Base-by-base conservation (phyloP, 225 moss, liverwort and hornwort species). In the Anthoceros angustus region DNA sequence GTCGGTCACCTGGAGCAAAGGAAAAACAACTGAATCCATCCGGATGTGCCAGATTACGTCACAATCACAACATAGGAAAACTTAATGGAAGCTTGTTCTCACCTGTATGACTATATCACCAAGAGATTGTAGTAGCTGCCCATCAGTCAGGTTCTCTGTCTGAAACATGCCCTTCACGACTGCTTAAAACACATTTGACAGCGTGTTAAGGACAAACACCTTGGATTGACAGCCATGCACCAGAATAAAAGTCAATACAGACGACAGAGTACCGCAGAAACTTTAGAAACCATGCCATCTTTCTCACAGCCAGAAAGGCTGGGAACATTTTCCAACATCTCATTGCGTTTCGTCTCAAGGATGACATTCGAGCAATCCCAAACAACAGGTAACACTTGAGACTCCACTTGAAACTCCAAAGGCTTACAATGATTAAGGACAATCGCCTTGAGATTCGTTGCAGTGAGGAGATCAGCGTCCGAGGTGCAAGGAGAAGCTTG, bases 61-160 rank as follows among this genome's bases (percentile, higher is more conserved):
- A 42, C 39, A 55, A 15, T 4, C 18, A 23, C 38, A 65, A 41
- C 25, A n/a, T 61, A 62, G 15, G 39, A 42, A 40, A 14, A 43
- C 40, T 20, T 64, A 25, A 18, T 48, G 2, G 12, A 55, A 7
- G 23, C 8, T 4, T 14, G 10, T 21, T 14, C 8, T 11, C 26
- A 77, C 77, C 67, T 73, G 66, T 66, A 39, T 62, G 42, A 73
- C 63, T 9, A 72, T 42, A 67, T 77, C 63, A n/a, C 73, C 76
- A 5, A 15, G n/a, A 41, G 71, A 66, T 18, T 64, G 71, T 14
- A 76, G 46, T 39, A 62, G 61, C 42, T 55, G 61, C 39, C 66
- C 68, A 45, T 69, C 40, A 32, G 26, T 65, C 38, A 49, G 48
- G 11, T 73, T 48, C 73, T 42, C 41, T 45, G 62, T 43, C 43